A percentile compares a stretch with the other conserved stretches of the same genome.
These are phyloP conservation scores for Fusarium camptoceras DNA, from an alignment of 2,329 filamentous ascomycete genomes.

Conservation along the genomic window DNA sequence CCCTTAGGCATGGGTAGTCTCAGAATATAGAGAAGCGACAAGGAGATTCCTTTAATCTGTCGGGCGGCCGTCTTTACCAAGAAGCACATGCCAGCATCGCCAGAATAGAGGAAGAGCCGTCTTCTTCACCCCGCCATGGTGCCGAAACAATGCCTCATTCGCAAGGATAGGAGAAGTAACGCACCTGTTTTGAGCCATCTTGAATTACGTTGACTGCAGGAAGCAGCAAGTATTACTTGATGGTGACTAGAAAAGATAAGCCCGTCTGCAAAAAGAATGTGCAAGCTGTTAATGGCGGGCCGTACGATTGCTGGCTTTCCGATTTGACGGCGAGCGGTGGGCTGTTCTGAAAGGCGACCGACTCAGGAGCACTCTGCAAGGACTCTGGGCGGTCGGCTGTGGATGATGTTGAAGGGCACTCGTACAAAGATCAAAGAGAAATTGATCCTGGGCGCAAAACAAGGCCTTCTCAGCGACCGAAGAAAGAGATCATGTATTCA, in stretches of 20 bases:
- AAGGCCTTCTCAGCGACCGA: constrained; percentile 35
- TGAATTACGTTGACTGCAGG: constrained; percentile 31
- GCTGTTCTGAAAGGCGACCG: constrained; percentile 21
- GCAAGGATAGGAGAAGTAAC: constrained; percentile 19
- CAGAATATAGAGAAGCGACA: not conserved
- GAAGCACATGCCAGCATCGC: not conserved
- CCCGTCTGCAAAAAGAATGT: constrained; percentile 12
- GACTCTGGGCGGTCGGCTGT: constrained; percentile 33
- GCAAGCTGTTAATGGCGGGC: constrained; percentile 7
- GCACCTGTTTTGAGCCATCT: constrained; percentile 53
- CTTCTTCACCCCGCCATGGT: constrained; percentile 34
- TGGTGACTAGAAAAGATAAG: constrained; percentile 17
- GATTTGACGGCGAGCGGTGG: constrained; percentile 31
- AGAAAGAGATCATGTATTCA: constrained; percentile 43
- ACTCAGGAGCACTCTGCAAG: constrained; percentile 36
- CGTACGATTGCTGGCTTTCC: constrained; percentile 25
- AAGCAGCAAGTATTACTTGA: constrained; percentile 17
- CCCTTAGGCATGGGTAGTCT: not conserved
- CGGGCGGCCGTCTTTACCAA: not conserved
- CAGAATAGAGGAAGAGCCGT: not conserved
- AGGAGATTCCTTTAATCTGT: not conserved
- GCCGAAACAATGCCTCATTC: constrained; percentile 16
- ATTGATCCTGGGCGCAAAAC: constrained; percentile 34
- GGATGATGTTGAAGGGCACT: constrained; percentile 9
- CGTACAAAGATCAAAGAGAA: constrained; percentile 24